Evolutionary conservation across 352 stramenopile species (phyloP).

Genomic region (Saprolegnia diclina): DNA sequence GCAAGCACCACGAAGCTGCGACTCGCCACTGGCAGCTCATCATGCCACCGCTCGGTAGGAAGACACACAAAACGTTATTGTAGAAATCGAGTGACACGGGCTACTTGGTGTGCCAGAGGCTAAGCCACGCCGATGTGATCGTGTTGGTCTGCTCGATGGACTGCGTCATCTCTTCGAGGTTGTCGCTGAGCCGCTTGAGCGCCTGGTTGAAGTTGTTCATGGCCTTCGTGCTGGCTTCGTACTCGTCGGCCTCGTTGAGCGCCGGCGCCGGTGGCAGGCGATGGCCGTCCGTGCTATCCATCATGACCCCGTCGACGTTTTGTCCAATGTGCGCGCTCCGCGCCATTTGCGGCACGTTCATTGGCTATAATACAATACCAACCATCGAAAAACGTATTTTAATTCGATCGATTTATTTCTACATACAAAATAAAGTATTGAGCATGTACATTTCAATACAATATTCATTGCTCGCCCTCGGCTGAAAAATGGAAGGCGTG

Average conservation of each 20-base stretch:
- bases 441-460: conserved; percentile 14
- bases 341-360: not conserved
- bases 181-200: conserved; percentile 20
- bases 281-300: not conserved
- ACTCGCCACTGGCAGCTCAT: no score
- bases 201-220: conserved; percentile 26
- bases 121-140: conserved; percentile 15
- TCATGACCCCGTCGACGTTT: not conserved
- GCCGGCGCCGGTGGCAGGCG: not conserved
- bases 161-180: conserved; percentile 26
- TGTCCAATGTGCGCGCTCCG: not conserved
- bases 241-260: conserved; percentile 14
- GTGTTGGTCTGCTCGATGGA: conserved; percentile 25
- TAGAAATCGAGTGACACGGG: not conserved
- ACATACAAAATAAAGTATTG: not conserved
- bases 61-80: no score
- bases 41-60: no score
- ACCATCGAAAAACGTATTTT: not conserved
- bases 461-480: not conserved
- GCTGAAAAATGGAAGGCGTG: conserved; percentile 8
- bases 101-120: conserved; percentile 18
- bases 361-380: conserved; percentile 10
- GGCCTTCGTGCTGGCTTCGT: conserved; percentile 20
- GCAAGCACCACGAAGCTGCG: no score
- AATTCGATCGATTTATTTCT: not conserved